These are phyloP conservation scores for Abelmoschus esculentus DNA, from an alignment of 345 rosid genomes.

Conservation along the genomic window DNA sequence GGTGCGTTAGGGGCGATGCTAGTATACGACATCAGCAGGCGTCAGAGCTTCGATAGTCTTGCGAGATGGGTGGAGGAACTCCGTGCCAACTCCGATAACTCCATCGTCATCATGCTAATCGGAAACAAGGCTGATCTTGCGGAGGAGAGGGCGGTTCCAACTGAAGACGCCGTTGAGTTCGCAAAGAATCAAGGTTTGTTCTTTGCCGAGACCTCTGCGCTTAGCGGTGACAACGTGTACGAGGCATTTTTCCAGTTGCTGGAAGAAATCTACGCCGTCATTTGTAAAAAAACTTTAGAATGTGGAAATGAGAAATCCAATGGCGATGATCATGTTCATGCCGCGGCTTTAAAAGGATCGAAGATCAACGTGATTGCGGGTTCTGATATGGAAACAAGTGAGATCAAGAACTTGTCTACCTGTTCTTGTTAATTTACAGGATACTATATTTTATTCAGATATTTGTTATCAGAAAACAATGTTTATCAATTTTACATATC, in stretches of 20 bases:
- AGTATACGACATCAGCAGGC: slow-evolving; percentile 58
- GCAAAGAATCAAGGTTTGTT: slow-evolving; percentile 67
- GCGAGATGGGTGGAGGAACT: slow-evolving; percentile 71
- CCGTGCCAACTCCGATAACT: slow-evolving; percentile 64
- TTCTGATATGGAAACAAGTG: slow-evolving; percentile 52
- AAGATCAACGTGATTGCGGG: slow-evolving; percentile 51
- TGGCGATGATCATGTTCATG: slow-evolving; percentile 14
- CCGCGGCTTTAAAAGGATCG: slow-evolving; percentile 39
- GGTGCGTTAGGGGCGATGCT: slow-evolving; percentile 73
- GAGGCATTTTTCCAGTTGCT: slow-evolving; percentile 55
- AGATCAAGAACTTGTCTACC: slow-evolving; percentile 40
- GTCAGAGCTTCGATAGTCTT: slow-evolving; percentile 57
- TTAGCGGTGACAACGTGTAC: slow-evolving; percentile 70
- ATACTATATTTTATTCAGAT: background rate
- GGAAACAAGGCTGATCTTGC: slow-evolving; percentile 77
- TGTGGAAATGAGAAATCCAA: slow-evolving; percentile 15
- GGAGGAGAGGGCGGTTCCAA: slow-evolving; percentile 54
- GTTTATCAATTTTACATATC: too few relatives aligned
- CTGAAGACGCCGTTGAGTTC: slow-evolving; percentile 66
- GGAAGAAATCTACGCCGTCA: slow-evolving; percentile 45
- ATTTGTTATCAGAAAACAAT: background rate
- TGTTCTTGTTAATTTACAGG: slow-evolving; percentile 42
- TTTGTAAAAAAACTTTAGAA: slow-evolving; percentile 43
- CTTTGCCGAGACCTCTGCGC: slow-evolving; percentile 78
- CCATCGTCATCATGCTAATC: slow-evolving; percentile 61